Base-by-base conservation (phyloP, 805 yeast species). In the Spathaspora hagerdaliae region DNA sequence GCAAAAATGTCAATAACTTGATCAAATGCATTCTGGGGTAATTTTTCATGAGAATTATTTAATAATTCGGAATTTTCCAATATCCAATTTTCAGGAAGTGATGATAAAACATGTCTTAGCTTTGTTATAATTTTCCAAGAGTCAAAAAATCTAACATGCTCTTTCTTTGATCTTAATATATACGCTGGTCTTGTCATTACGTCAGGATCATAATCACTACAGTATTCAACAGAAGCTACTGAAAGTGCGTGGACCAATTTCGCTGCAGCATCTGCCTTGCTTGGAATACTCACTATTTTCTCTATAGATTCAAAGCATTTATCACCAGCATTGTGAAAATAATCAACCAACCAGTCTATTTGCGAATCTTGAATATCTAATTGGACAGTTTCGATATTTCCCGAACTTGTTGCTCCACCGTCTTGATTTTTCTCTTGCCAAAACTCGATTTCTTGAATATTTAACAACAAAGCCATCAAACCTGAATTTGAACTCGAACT, bases 151-250 rank as follows among this genome's bases (percentile, higher is more conserved):
- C 99, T 71, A 1, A 89, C 81, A 64, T 91, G 97, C 24, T 82
- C 77, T 14, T 75, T 73, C 2, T 83, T 77, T 2, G 90, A 77
- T 43, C 96, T 73, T 40, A 88, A 77, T 29, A 89, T 80, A 54
- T 86, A 83, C 0, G 97, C 85, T 0, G 97, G 97, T 42, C 89
- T 84, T 1, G 97, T 91, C 43, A 92, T 75, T 14, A 90, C 96
- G 6, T 87, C 81, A 0, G 98, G 95, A 56, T 94, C 98, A 50
- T 87, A 87, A 41, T 82, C 81, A 37, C 90, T 77, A 29, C 75
- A 74, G 41, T 61, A 58, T 1, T 59, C 56, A 8, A 55, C 55
- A 7, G 77, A 69, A 2, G 74, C 78, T 10, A 54, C 54, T 3
- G 78, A 60, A 14, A 77, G 54, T 9, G 58, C 53, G 51, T 75